Conservation (phyloP, 73 alveolate genomes). For the Paramecium primaurelia region DNA sequence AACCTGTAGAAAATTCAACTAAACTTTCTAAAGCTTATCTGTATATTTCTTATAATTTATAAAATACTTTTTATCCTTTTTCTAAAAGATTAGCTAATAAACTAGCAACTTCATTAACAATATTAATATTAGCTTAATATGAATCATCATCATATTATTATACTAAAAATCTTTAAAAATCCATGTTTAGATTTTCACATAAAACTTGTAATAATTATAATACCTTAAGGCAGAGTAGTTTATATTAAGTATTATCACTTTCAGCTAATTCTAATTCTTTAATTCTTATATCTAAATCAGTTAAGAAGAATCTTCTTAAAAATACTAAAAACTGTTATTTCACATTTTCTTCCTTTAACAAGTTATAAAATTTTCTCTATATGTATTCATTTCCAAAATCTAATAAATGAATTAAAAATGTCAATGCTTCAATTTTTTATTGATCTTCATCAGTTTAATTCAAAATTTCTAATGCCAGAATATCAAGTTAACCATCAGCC, state of each 20-base stretch:
- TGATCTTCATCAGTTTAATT: neutral
- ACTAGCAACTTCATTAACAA: neutral
- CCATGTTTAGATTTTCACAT: conserved; percentile 25
- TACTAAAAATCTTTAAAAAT: neutral
- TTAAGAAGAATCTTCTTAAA: neutral
- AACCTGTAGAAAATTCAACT: conserved; percentile 25
- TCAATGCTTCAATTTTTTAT: neutral
- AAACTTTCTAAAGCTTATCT: conserved; percentile 35
- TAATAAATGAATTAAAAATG: neutral
- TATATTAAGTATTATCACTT: neutral
- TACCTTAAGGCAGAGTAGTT: neutral
- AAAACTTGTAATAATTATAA: neutral
- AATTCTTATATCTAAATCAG: neutral
- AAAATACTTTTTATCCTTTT: neutral
- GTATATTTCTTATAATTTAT: neutral
- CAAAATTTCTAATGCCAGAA: neutral
- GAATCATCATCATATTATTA: neutral
- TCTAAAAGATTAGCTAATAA: conserved; percentile 11
- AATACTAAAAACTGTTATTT: neutral
- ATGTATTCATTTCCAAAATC: conserved; percentile 29
- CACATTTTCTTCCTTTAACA: neutral
- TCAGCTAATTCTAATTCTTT: neutral
- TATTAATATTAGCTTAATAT: conserved; percentile 20
- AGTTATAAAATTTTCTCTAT: neutral
- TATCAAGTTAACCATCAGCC: neutral